Evolutionary conservation across 371 early-diverging fungal species (phyloP).

Genomic region (Phascolomyces articulosus): DNA sequence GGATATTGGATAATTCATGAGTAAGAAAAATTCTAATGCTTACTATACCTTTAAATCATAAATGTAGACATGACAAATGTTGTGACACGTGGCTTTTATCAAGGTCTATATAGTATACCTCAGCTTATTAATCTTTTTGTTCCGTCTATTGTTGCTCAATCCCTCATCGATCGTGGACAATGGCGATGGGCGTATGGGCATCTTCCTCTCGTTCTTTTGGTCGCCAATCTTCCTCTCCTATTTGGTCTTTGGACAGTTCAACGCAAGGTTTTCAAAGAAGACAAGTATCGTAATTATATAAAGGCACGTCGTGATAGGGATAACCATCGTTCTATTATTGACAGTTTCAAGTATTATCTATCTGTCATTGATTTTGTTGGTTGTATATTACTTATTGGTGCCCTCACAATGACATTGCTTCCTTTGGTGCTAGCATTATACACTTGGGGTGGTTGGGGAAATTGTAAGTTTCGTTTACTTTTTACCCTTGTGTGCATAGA

Average conservation of each 20-base stretch:
- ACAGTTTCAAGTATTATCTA: neutral
- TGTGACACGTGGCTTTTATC: conserved; percentile 36
- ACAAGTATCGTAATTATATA: neutral
- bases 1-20: too few species aligned
- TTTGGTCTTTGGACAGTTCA: conserved; percentile 23
- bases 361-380: conserved; percentile 35
- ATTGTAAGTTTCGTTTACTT: neutral
- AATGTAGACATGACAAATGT: conserved; percentile 37
- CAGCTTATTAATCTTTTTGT: conserved; percentile 33
- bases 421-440: conserved; percentile 48
- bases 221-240: conserved; percentile 23
- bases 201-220: conserved; percentile 22
- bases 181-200: conserved; percentile 40
- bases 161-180: conserved; percentile 5
- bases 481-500: too few species aligned
- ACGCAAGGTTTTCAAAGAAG: neutral
- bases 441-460: conserved; percentile 46
- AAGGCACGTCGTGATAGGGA: neutral
- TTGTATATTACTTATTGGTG: conserved; percentile 41
- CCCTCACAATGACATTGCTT: conserved; percentile 43
- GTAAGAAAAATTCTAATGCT: too few species aligned
- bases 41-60: too few species aligned
- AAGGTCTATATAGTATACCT: conserved; percentile 34
- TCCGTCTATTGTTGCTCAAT: conserved; percentile 29
- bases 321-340: neutral